phyloP scores from a whole-genome alignment of 2,329 filamentous ascomycete genomes.

The Trichoderma pleuroti region DNA sequence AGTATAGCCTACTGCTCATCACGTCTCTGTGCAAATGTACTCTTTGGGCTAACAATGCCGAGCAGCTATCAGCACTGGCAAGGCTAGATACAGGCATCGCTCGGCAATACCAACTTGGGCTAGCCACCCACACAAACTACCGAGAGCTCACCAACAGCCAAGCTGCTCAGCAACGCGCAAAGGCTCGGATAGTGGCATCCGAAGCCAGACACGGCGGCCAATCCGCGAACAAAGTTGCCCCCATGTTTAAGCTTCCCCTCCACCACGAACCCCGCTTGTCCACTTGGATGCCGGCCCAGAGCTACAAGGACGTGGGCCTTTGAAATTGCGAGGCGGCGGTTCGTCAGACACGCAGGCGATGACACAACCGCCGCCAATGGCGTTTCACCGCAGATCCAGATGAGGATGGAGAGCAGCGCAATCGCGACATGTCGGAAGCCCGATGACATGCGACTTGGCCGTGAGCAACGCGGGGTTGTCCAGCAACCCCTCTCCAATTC shows the following conservation, averaged over 20 bases:
- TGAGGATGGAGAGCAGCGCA: neutral
- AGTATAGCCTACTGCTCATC: neutral
- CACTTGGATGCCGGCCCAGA: neutral
- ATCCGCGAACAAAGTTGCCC: slow-evolving; percentile 1
- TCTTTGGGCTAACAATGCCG: neutral
- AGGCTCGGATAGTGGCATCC: neutral
- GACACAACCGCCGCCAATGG: slow-evolving; percentile 9
- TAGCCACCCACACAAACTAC: neutral
- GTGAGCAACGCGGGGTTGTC: slow-evolving; percentile 6
- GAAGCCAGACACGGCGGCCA: neutral
- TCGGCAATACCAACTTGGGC: neutral
- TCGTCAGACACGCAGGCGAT: neutral
- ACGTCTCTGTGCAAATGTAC: neutral
- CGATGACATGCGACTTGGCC: neutral
- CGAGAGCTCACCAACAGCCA: neutral
- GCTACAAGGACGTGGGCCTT: slow-evolving; percentile 3
- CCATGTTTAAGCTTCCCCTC: slow-evolving; percentile 1
- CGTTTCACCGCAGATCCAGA: slow-evolving; percentile 10
- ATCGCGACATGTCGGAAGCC: slow-evolving; percentile 7
- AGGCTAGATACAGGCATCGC: neutral
- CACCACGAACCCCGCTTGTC: neutral
- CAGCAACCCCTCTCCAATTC: neutral
- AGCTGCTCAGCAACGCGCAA: neutral
- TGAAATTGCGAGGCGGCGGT: slow-evolving; percentile 8
- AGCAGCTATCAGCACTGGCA: neutral